phyloP scores from a whole-genome alignment of 2,329 filamentous ascomycete species.

The Cercospora canescens region DNA sequence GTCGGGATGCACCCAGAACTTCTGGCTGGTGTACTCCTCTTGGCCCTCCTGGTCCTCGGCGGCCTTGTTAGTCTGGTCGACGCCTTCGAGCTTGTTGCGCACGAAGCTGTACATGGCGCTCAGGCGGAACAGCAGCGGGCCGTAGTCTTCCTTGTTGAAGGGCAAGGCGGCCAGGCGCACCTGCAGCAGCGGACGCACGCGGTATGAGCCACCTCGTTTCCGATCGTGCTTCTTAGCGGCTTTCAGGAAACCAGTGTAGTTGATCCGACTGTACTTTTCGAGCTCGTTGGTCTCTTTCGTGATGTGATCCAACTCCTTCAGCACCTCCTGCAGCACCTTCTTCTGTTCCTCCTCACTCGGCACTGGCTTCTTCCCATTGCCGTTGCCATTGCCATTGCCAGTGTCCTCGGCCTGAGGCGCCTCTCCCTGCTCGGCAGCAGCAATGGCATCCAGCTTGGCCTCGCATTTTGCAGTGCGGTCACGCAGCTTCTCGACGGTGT shows the following conservation, averaged over 20 bases:
- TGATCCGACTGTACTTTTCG: slow-evolving; percentile 92
- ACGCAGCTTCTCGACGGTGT: slow-evolving; percentile 77
- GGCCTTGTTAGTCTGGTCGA: slow-evolving; percentile 16
- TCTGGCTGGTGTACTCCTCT: slow-evolving; percentile 36
- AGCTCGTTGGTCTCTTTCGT: slow-evolving; percentile 89
- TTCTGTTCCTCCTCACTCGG: slow-evolving; percentile 45
- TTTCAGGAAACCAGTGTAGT: slow-evolving; percentile 97
- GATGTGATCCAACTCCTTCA: slow-evolving; percentile 80
- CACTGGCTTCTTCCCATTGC: slow-evolving; percentile 38
- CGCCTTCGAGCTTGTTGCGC: slow-evolving; percentile 75
- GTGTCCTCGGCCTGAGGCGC: slow-evolving; percentile 30
- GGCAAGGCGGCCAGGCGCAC: slow-evolving; percentile 83
- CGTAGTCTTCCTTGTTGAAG: slow-evolving; percentile 94
- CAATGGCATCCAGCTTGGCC: slow-evolving; percentile 61
- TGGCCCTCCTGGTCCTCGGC: slow-evolving; percentile 24
- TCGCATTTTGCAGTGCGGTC: slow-evolving; percentile 75
- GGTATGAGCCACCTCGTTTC: slow-evolving; percentile 82
- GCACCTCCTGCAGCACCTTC: slow-evolving; percentile 66
- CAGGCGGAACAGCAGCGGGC: slow-evolving; percentile 80
- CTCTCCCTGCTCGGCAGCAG: slow-evolving; percentile 36
- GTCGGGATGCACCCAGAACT: slow-evolving; percentile 88
- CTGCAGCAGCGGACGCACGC: slow-evolving; percentile 87
- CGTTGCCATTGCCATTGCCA: slow-evolving; percentile 3
- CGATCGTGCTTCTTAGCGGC: slow-evolving; percentile 99
- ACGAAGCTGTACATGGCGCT: slow-evolving; percentile 96